A percentile compares a stretch with the other conserved stretches of the same genome.
These are phyloP conservation scores for Alectoria sarmentosa DNA, from an alignment of 495 filamentous ascomycete species.

Conservation along the genomic window DNA sequence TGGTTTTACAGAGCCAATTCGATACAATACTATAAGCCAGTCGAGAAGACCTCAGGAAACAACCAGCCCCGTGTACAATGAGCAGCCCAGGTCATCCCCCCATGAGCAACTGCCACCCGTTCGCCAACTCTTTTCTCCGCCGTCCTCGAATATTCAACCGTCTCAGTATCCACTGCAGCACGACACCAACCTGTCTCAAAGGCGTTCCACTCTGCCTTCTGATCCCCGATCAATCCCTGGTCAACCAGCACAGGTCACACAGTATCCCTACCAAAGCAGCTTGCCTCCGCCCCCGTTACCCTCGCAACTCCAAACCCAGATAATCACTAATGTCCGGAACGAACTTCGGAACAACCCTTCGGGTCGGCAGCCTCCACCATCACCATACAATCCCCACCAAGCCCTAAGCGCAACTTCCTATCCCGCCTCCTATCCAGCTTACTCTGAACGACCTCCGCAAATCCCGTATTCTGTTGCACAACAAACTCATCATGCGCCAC, in stretches of 20 bases:
- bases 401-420: not conserved
- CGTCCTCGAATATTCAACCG: constrained; percentile 25
- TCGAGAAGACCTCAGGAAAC: constrained; percentile 10
- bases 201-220: not conserved
- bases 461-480: constrained; percentile 7
- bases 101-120: constrained; percentile 42
- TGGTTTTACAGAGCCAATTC: constrained; percentile 32
- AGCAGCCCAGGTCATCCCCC: constrained; percentile 25
- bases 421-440: not conserved
- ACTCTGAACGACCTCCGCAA: not conserved
- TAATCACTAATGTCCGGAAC: not conserved
- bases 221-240: constrained; percentile 3
- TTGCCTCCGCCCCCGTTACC: not conserved
- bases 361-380: constrained; percentile 5
- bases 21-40: constrained; percentile 27
- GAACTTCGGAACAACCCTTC: constrained; percentile 2
- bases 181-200: constrained; percentile 12
- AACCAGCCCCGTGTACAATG: constrained; percentile 21
- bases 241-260: not conserved
- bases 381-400: constrained; percentile 4
- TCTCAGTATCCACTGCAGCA: constrained; percentile 18
- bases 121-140: constrained; percentile 41
- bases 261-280: not conserved
- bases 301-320: not conserved
- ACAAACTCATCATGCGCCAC: not conserved